phyloP scores from a whole-genome alignment of 2,329 filamentous ascomycete genomes.

The Macrophomina pseudophaseolina region DNA sequence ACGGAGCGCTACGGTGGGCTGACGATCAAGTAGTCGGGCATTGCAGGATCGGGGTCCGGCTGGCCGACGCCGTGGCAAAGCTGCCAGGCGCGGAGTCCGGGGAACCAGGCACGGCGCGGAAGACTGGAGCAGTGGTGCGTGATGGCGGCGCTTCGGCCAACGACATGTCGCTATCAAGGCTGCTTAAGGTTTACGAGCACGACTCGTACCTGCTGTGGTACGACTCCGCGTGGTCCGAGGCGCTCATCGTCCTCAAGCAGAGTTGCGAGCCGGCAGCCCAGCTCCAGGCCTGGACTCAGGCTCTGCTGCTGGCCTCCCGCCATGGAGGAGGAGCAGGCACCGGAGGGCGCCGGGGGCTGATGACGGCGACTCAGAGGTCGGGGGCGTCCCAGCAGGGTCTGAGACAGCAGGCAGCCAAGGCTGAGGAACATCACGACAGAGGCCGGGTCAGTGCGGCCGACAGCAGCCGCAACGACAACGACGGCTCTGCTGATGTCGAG shows the following conservation, averaged over 20 bases:
- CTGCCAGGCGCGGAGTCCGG: constrained; percentile 26
- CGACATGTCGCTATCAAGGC: constrained; percentile 45
- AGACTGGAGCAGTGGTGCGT: constrained; percentile 15
- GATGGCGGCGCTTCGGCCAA: neutral
- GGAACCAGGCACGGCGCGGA: constrained; percentile 1
- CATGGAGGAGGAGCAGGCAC: neutral
- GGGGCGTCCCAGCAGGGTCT: constrained; percentile 10
- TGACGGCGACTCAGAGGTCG: constrained; percentile 4
- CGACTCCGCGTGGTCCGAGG: constrained; percentile 48
- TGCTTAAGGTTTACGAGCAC: constrained; percentile 58
- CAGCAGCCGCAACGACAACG: neutral
- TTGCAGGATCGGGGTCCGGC: constrained; percentile 59
- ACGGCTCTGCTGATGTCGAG: neutral
- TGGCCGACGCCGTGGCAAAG: constrained; percentile 43
- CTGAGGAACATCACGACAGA: neutral
- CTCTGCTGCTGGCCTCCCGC: constrained; percentile 52
- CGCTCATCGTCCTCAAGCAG: constrained; percentile 69
- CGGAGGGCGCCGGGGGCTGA: neutral
- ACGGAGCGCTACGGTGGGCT: constrained; percentile 67
- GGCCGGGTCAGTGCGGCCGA: constrained; percentile 9
- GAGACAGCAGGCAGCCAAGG: neutral
- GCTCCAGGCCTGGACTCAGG: constrained; percentile 68
- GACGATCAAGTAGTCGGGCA: constrained; percentile 55
- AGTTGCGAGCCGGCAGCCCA: constrained; percentile 56
- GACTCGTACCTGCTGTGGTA: constrained; percentile 68